Conservation (phyloP, 2,329 filamentous ascomycete genomes). For the Fusarium chlamydosporum region DNA sequence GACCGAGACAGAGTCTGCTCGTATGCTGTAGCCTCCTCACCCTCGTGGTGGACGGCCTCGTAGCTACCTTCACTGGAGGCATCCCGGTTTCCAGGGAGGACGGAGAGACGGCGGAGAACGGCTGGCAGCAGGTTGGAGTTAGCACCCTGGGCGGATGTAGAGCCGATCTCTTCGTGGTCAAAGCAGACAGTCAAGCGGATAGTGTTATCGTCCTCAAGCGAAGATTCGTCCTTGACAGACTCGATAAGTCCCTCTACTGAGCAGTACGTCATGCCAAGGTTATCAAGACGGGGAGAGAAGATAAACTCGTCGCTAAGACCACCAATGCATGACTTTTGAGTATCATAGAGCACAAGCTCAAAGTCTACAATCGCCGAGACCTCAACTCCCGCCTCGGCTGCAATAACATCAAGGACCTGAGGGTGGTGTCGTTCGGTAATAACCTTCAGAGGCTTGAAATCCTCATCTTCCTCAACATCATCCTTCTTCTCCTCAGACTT, state of each 20-base stretch:
- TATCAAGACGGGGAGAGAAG: constrained; percentile 95
- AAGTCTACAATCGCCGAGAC: constrained; percentile 88
- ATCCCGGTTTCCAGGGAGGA: constrained; percentile 76
- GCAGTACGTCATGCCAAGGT: constrained; percentile 97
- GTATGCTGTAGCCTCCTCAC: constrained; percentile 82
- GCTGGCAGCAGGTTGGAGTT: constrained; percentile 92
- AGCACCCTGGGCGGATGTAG: constrained; percentile 90
- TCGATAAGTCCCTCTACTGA: constrained; percentile 86
- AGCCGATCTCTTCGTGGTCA: constrained; percentile 98
- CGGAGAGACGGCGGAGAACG: constrained; percentile 87
- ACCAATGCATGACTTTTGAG: constrained; percentile 89
- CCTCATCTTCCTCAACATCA: constrained; percentile 56
- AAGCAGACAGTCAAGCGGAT: constrained; percentile 96
- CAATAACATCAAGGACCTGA: constrained; percentile 86
- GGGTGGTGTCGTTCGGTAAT: constrained; percentile 90
- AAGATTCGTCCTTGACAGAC: constrained; percentile 74
- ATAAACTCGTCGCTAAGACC: constrained; percentile 95
- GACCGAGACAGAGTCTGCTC: constrained; percentile 93
- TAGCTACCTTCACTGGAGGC: constrained; percentile 74
- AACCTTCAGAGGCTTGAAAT: constrained; percentile 81
- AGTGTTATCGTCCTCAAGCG: constrained; percentile 80
- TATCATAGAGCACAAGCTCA: constrained; percentile 96
- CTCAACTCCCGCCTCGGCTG: constrained; percentile 79
- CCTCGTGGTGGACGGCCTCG: constrained; percentile 70
- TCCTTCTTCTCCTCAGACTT: constrained; percentile 58